A percentile compares a stretch with the other conserved stretches of the same genome.
Conservation (phyloP, 257 asterid species). For the Jaltomata sinuosa region DNA sequence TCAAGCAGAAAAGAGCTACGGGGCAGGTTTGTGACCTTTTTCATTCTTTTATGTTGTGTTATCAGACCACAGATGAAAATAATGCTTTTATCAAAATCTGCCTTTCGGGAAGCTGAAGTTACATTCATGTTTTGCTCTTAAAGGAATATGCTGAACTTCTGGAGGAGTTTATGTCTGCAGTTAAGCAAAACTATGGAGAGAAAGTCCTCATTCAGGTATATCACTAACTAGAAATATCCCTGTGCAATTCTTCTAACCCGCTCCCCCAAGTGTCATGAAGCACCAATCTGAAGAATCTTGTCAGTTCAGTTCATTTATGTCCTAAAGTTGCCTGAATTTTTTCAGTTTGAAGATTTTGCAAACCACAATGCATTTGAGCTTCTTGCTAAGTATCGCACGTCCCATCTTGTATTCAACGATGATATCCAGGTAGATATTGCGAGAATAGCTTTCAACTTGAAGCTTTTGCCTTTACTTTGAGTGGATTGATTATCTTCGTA, state of each 20-base stretch:
- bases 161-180: slow-evolving; percentile 83
- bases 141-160: slow-evolving; percentile 83
- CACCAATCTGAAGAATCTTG: background rate
- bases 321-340: background rate
- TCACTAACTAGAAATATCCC: background rate
- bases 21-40: slow-evolving; percentile 45
- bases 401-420: slow-evolving; percentile 89
- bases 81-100: background rate
- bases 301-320: background rate
- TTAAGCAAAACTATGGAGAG: slow-evolving; percentile 85
- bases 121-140: slow-evolving; percentile 2
- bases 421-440: slow-evolving; percentile 61
- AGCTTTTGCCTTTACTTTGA: background rate
- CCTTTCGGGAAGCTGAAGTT: slow-evolving; percentile 3
- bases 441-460: background rate
- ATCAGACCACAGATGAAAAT: background rate
- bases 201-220: slow-evolving; percentile 70
- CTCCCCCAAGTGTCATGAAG: background rate
- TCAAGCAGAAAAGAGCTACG: slow-evolving; percentile 69
- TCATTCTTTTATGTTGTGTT: background rate
- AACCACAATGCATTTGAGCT: slow-evolving; percentile 86
- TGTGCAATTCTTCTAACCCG: background rate
- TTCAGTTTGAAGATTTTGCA: slow-evolving; percentile 90
- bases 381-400: slow-evolving; percentile 66
- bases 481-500: background rate